These are phyloP conservation scores for Aspergillus pseudoviridinutans DNA, from an alignment of 2,329 filamentous ascomycete genomes.

Conservation along the genomic window DNA sequence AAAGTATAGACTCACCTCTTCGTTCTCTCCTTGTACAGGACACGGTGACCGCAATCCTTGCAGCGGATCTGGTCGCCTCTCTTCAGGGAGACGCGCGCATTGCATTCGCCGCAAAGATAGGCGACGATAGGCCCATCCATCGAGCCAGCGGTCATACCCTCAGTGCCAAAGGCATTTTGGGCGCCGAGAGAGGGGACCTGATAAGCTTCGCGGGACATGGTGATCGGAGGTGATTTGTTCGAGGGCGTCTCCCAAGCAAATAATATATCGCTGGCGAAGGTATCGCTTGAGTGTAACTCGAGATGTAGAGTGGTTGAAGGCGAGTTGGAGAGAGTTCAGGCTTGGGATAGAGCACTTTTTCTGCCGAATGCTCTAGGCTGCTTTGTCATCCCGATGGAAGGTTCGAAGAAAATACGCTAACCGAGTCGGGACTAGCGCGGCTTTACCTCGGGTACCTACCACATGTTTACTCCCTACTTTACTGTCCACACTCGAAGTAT, in stretches of 20 bases:
- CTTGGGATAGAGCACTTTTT: neutral
- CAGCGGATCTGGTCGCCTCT: conserved; percentile 78
- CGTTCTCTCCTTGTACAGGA: conserved; percentile 96
- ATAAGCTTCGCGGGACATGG: conserved; percentile 72
- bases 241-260: no score
- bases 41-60: conserved; percentile 89
- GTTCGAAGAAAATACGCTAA: neutral
- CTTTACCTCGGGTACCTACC: neutral
- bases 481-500: neutral
- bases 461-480: neutral
- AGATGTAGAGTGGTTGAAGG: neutral
- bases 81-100: conserved; percentile 69
- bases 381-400: neutral
- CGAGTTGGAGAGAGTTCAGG: neutral
- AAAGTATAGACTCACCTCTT: conserved; percentile 67
- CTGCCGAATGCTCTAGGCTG: neutral
- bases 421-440: neutral
- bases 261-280: neutral
- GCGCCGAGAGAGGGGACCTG: conserved; percentile 60
- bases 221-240: conserved; percentile 4
- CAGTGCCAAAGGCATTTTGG: conserved; percentile 39
- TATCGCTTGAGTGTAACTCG: neutral
- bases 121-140: conserved; percentile 56
- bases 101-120: conserved; percentile 82
- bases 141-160: conserved; percentile 40